Evolutionary conservation across 495 filamentous ascomycete genomes (phyloP).

Genomic region (Podospora comata): DNA sequence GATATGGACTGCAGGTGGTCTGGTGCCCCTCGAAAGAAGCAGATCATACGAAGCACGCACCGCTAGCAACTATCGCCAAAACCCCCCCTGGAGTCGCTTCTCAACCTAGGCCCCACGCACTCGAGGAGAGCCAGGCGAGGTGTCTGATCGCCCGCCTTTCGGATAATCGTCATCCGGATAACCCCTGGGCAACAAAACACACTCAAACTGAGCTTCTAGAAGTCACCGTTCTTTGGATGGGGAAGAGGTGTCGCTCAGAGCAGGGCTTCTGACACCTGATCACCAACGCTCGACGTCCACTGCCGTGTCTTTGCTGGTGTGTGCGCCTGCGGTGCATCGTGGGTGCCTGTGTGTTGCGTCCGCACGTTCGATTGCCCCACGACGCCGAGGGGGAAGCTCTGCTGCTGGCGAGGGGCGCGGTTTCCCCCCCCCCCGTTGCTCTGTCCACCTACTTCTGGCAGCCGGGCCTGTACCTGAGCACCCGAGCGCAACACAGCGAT

Average conservation of each 20-base stretch:
- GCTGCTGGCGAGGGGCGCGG: neutral
- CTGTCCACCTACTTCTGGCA: neutral
- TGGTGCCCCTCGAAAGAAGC: neutral
- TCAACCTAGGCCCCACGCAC: too few relatives aligned
- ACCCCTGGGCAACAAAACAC: neutral
- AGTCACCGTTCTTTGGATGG: constrained; percentile 7
- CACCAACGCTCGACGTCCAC: constrained; percentile 11
- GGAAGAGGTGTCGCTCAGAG: neutral
- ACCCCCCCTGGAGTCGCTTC: too few relatives aligned
- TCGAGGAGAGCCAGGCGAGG: constrained; percentile 21
- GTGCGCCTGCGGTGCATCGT: constrained; percentile 1
- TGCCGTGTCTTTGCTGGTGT: neutral
- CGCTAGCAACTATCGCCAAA: neutral
- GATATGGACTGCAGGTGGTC: neutral
- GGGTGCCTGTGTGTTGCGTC: neutral
- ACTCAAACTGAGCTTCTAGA: constrained; percentile 19
- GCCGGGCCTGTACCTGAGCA: neutral
- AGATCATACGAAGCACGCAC: constrained; percentile 5
- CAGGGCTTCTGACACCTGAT: constrained; percentile 22
- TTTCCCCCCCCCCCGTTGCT: neutral
- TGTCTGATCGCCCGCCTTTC: constrained; percentile 31
- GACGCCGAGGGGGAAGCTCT: neutral
- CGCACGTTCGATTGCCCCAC: neutral
- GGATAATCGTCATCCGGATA: constrained; percentile 8
- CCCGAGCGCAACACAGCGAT: constrained; percentile 6